These are phyloP conservation scores for Ciborinia camelliae DNA, from an alignment of 2,329 filamentous ascomycete species.

Conservation along the genomic window DNA sequence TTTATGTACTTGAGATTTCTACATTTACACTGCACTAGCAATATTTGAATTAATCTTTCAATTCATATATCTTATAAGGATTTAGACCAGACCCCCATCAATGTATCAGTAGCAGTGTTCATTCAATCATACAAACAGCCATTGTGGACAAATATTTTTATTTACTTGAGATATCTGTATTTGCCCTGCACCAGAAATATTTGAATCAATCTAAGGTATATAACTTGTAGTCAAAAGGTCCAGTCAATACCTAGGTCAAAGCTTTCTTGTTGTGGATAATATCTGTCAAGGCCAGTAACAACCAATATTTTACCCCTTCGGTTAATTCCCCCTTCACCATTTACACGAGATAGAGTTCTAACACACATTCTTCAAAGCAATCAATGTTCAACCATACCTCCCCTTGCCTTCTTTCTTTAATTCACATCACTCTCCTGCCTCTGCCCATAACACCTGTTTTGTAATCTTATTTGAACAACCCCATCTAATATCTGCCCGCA, in stretches of 20 bases:
- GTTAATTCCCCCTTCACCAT: not conserved
- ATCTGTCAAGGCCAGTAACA: not conserved
- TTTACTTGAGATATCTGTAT: not conserved
- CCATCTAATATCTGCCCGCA: not conserved
- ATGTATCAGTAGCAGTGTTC: not conserved
- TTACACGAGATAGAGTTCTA: not conserved
- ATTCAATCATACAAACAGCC: not conserved
- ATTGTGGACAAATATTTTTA: too few relatives aligned
- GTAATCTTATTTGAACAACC: not conserved
- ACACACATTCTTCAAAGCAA: not conserved
- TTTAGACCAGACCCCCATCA: too few relatives aligned
- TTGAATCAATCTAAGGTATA: not conserved
- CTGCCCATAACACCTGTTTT: not conserved
- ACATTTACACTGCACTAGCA: not conserved
- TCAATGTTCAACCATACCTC: not conserved
- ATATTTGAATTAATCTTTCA: not conserved
- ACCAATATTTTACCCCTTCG: not conserved
- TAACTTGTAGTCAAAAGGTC: too few relatives aligned
- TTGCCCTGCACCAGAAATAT: not conserved
- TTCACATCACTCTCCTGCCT: not conserved
- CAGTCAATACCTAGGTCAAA: not conserved
- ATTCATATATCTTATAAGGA: too few relatives aligned
- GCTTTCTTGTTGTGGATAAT: not conserved
- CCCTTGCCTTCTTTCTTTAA: not conserved
- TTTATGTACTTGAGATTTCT: not conserved